phyloP scores from a whole-genome alignment of 768 basidiomycete species.

The Amyloporia xantha region DNA sequence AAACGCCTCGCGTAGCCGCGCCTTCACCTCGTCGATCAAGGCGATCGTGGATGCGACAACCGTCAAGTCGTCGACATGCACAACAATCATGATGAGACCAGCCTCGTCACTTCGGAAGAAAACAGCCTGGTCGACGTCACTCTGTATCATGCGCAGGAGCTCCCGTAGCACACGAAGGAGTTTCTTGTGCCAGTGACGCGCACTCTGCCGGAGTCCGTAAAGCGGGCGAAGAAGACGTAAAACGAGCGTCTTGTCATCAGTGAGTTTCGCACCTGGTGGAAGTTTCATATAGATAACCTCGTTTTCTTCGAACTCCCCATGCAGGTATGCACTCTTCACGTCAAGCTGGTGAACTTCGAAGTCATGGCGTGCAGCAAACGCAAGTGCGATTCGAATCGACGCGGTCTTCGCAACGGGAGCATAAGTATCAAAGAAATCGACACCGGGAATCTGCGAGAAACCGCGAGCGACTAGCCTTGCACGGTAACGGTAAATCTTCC shows the following conservation, averaged over 20 bases:
- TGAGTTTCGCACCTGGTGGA: slow-evolving; percentile 20
- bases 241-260: background rate
- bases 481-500: no score
- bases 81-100: slow-evolving; percentile 2
- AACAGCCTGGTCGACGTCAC: slow-evolving; percentile 12
- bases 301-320: slow-evolving; percentile 17
- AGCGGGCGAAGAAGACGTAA: background rate
- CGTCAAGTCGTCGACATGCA: slow-evolving; percentile 1
- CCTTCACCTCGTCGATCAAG: slow-evolving; percentile 2
- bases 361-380: slow-evolving; percentile 20
- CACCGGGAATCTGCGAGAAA: slow-evolving; percentile 25
- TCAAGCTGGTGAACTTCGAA: slow-evolving; percentile 28
- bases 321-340: slow-evolving; percentile 26
- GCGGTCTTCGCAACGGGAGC: no score
- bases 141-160: background rate
- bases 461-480: no score
- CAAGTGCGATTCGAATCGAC: slow-evolving; percentile 23
- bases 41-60: slow-evolving; percentile 5
- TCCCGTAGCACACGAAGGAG: slow-evolving; percentile 1
- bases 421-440: slow-evolving; percentile 24
- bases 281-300: slow-evolving; percentile 24
- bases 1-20: background rate
- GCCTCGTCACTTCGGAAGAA: slow-evolving; percentile 4
- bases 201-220: slow-evolving; percentile 12
- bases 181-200: slow-evolving; percentile 9